These are phyloP conservation scores for Elsinoe arachidis DNA, from an alignment of 2,329 filamentous ascomycete species.

Conservation along the genomic window DNA sequence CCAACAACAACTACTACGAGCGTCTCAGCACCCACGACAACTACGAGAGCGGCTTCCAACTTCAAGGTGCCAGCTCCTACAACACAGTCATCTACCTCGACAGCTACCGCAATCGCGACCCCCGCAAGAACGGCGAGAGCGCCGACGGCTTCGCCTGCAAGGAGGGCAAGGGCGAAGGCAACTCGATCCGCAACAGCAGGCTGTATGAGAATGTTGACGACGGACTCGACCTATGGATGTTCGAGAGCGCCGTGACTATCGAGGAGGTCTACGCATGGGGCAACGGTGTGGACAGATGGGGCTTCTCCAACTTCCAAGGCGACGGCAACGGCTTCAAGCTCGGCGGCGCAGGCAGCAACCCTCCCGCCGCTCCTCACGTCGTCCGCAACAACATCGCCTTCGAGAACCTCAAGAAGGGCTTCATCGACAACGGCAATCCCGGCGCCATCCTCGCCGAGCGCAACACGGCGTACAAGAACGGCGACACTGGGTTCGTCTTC, in stretches of 20 bases:
- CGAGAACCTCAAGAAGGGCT: conserved; percentile 37
- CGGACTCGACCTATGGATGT: conserved; percentile 39
- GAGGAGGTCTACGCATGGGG: conserved; percentile 40
- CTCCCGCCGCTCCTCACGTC: conserved; percentile 34
- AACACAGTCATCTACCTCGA: conserved; percentile 5
- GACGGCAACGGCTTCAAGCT: conserved; percentile 45
- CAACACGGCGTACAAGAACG: conserved; percentile 42
- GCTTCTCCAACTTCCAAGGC: conserved; percentile 35
- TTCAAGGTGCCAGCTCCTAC: conserved; percentile 24
- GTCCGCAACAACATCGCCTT: conserved; percentile 40
- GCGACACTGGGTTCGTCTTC: conserved; percentile 35
- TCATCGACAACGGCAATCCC: conserved; percentile 40
- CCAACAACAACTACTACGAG: conserved; percentile 32
- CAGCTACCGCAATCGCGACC: conserved; percentile 18
- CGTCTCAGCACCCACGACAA: conserved; percentile 32
- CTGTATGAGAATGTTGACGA: conserved; percentile 47
- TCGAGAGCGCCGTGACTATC: conserved; percentile 36
- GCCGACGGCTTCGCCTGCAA: conserved; percentile 44
- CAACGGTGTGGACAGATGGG: conserved; percentile 41
- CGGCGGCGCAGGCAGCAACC: conserved; percentile 29
- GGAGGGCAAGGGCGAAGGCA: conserved; percentile 39
- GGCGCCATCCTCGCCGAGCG: conserved; percentile 34
- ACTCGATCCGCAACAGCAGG: conserved; percentile 37
- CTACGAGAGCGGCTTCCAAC: conserved; percentile 34
- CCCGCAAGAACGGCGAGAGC: conserved; percentile 45